These are phyloP conservation scores for Royoungia palumana DNA, from an alignment of 768 basidiomycete genomes.

Conservation along the genomic window DNA sequence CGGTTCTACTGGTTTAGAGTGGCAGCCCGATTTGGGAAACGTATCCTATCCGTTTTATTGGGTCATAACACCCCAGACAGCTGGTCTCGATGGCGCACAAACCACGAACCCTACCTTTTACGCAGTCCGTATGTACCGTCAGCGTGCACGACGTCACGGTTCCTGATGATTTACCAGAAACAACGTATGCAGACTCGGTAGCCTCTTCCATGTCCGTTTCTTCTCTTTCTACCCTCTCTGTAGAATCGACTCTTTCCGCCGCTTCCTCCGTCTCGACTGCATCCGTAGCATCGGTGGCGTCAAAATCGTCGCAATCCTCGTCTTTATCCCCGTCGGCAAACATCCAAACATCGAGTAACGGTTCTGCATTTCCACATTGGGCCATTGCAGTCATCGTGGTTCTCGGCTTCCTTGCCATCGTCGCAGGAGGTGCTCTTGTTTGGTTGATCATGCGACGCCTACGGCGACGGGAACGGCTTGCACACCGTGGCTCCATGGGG, in stretches of 20 bases:
- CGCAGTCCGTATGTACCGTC: conserved; percentile 69
- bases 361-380: conserved; percentile 72
- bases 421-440: conserved; percentile 59
- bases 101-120: conserved; percentile 69
- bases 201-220: conserved; percentile 50
- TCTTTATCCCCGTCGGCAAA: conserved; percentile 27
- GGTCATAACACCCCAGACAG: conserved; percentile 63
- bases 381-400: conserved; percentile 89
- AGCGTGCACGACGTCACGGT: background rate
- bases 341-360: conserved; percentile 43
- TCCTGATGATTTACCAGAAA: conserved; percentile 46
- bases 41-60: conserved; percentile 72
- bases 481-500: conserved; percentile 72
- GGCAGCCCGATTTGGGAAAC: conserved; percentile 43
- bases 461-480: conserved; percentile 48
- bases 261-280: conserved; percentile 36
- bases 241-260: conserved; percentile 23
- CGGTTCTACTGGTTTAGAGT: conserved; percentile 48
- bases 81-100: conserved; percentile 51
- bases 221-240: conserved; percentile 33
- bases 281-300: conserved; percentile 37
- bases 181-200: conserved; percentile 70
- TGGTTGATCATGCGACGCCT: conserved; percentile 74
- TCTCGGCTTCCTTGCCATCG: conserved; percentile 80
- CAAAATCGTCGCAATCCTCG: conserved; percentile 35